A percentile compares a stretch with the other conserved stretches of the same genome.
Conservation (phyloP, 805 yeast genomes). For the Candida bentonensis region DNA sequence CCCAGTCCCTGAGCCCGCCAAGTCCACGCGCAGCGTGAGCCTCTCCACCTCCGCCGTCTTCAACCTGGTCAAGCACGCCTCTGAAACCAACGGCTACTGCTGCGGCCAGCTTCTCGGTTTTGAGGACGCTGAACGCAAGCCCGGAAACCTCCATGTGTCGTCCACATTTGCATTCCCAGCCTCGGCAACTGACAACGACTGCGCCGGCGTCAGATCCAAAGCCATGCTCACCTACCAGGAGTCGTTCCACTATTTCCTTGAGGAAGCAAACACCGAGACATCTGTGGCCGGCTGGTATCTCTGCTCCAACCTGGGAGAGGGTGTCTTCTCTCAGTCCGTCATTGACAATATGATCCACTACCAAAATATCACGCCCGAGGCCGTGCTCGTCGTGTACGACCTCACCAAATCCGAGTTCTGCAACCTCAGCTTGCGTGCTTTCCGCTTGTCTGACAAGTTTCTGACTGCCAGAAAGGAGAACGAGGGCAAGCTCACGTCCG, state of each 20-base stretch:
- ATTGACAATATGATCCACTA: conserved; percentile 56
- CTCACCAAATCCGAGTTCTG: conserved; percentile 51
- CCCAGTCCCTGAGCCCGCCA: neutral
- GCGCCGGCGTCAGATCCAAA: conserved; percentile 46
- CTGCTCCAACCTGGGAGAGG: conserved; percentile 46
- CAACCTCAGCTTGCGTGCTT: conserved; percentile 49
- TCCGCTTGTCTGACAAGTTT: conserved; percentile 50
- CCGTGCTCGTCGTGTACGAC: conserved; percentile 49
- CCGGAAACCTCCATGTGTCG: conserved; percentile 32
- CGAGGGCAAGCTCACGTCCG: conserved; percentile 50
- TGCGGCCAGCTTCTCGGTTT: conserved; percentile 68
- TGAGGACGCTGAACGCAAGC: conserved; percentile 37
- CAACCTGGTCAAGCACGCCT: conserved; percentile 52
- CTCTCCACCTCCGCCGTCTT: conserved; percentile 22
- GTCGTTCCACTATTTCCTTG: conserved; percentile 49
- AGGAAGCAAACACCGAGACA: conserved; percentile 48
- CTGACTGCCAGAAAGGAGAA: conserved; percentile 32
- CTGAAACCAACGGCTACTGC: conserved; percentile 42
- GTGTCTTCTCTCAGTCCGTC: conserved; percentile 45
- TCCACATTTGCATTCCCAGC: conserved; percentile 57
- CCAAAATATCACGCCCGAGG: conserved; percentile 40
- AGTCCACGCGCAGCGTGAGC: neutral
- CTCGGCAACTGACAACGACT: conserved; percentile 38
- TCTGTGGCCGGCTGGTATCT: conserved; percentile 76
- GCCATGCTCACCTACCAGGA: conserved; percentile 55